Conservation (phyloP, 2,329 filamentous ascomycete species). For the Arthrocladium fulminans region DNA sequence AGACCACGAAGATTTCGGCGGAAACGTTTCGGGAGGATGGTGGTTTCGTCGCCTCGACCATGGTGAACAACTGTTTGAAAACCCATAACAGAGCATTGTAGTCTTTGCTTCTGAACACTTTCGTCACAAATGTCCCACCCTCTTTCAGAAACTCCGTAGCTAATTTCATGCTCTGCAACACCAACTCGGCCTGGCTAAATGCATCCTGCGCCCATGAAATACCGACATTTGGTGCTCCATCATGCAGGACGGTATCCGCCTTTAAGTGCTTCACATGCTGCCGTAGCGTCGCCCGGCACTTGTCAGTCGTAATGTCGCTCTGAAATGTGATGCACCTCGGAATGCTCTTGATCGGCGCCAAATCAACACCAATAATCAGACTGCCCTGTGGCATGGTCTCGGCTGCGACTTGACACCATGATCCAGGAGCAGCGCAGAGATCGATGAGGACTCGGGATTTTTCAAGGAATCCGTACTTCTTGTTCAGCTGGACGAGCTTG, state of each 20-base stretch:
- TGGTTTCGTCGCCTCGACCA: constrained; percentile 95
- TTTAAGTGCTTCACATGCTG: constrained; percentile 93
- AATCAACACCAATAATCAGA: constrained; percentile 88
- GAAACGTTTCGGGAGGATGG: constrained; percentile 93
- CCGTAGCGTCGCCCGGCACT: constrained; percentile 82
- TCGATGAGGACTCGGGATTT: constrained; percentile 94
- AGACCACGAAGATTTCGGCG: constrained; percentile 97
- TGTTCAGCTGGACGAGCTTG: constrained; percentile 96
- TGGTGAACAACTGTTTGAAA: constrained; percentile 89
- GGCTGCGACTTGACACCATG: constrained; percentile 92
- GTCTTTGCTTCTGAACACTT: constrained; percentile 94
- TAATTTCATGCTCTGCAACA: constrained; percentile 80
- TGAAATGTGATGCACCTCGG: constrained; percentile 91
- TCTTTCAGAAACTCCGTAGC: constrained; percentile 87
- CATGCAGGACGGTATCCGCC: constrained; percentile 88
- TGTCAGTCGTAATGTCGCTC: constrained; percentile 95
- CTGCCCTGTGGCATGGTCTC: constrained; percentile 87
- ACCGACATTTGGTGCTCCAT: constrained; percentile 96
- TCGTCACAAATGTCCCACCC: constrained; percentile 90
- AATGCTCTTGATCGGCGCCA: constrained; percentile 91
- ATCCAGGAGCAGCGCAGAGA: constrained; percentile 95
- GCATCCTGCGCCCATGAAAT: constrained; percentile 97
- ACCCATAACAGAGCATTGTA: constrained; percentile 96
- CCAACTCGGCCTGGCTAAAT: constrained; percentile 92
- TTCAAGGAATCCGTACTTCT: constrained; percentile 97